phyloP scores from a whole-genome alignment of 1,284 basidiomycete genomes.

The Pseudozyma sp. region DNA sequence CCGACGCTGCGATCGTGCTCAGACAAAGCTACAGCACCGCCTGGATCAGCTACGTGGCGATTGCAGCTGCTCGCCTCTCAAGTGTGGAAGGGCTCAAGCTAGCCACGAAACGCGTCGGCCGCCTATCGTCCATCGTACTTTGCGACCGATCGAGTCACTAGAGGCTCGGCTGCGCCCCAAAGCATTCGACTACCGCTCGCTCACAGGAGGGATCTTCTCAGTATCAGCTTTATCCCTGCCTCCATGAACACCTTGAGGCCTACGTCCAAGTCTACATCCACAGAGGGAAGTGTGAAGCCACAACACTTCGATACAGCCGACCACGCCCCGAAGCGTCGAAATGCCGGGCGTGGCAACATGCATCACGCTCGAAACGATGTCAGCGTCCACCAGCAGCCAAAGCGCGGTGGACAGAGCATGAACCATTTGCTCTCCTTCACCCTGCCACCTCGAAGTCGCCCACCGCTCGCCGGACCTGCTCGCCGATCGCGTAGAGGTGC shows the following conservation, averaged over 20 bases:
- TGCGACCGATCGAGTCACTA: no score
- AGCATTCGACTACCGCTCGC: no score
- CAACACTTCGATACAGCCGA: conserved; percentile 25
- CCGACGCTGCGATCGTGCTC: no score
- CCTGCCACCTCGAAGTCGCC: conserved; percentile 60
- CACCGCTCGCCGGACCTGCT: conserved; percentile 51
- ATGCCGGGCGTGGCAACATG: conserved; percentile 29
- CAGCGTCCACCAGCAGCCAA: conserved; percentile 30
- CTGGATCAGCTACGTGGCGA: no score
- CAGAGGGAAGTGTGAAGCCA: conserved; percentile 25
- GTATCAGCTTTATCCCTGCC: not conserved
- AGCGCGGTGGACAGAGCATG: conserved; percentile 59
- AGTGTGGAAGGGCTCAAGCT: no score
- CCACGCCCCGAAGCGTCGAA: conserved; percentile 23
- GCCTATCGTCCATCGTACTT: no score
- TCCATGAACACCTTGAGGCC: conserved; percentile 52
- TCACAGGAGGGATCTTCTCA: no score
- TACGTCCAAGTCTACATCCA: conserved; percentile 45
- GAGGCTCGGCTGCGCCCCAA: no score
- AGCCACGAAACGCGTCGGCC: not conserved
- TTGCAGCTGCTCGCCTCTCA: no score
- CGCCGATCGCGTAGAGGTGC: conserved; percentile 51
- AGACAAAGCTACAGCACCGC: no score
- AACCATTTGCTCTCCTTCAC: conserved; percentile 67
- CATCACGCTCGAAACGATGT: conserved; percentile 24